Base-by-base conservation (phyloP, 73 alveolate species). In the Stentor coeruleus region DNA sequence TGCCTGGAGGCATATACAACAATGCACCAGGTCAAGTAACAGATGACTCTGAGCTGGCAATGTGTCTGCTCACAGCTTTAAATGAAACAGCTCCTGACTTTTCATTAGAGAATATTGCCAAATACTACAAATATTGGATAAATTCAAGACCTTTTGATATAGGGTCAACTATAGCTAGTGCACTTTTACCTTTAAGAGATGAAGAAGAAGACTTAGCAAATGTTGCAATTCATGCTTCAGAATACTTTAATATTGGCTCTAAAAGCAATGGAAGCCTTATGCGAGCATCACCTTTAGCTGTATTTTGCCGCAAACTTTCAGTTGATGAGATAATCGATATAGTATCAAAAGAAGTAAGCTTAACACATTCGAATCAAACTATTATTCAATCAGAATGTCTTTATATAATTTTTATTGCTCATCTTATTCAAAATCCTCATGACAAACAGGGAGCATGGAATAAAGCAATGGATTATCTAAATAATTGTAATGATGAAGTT, bases 1-100 rank as follows among this genome's bases (percentile, higher is more conserved):
- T 60, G 39, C 60, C 15, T 3, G 88, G 91, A 28, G 93, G 93
- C 3, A 26, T 60, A n/a, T 41, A 3, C 35, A 35, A 39, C 3
- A 20, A 74, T 0, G 85, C 74, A 0, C 89, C 88, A 26, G 98
- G 96, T 26, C 92, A 92, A 85, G 80, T 88, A 0, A 92, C 98
- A 26, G 98, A 92, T 87, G 98, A 92, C 76, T 88, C 95, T 11
- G 98, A 92, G 84, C 72, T 92, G 88, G 96, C 98, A 59, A 84
- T 88, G 89, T 84, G 93, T 3, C 1, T 83, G 14, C 86, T 87
- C 31, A 58, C 66, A 40, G 95, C 88, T 41, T 80, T 92, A 74
- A 80, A 60, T 81, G 91, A 90, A 36, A 84, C 89, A 35, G 36
- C 79, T 84, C 76, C 81, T 6, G 60, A 38, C 33, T 39, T 89